These are phyloP conservation scores for Metschnikowia bowlesiae DNA, from an alignment of 805 yeast species.

Conservation along the genomic window DNA sequence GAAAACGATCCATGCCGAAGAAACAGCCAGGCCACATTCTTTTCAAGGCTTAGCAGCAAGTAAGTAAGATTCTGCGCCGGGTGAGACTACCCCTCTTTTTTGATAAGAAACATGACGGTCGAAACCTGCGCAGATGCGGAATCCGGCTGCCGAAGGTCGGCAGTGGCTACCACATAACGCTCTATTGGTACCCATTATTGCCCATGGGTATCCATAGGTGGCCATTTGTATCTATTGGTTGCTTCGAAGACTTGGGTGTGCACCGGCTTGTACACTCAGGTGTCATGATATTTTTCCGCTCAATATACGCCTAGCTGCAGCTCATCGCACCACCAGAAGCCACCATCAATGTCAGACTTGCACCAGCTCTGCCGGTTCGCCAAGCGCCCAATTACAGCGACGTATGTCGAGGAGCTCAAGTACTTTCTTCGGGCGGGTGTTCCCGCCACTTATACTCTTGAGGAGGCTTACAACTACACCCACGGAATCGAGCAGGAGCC, in stretches of 20 bases:
- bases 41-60: not conserved
- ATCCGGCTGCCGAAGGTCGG: no score
- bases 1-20: not conserved
- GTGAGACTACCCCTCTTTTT: not conserved
- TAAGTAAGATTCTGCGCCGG: not conserved
- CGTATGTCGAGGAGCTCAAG: slow-evolving; percentile 43
- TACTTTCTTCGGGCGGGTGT: slow-evolving; percentile 56
- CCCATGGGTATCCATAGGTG: no score
- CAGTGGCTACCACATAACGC: no score
- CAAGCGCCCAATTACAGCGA: slow-evolving; percentile 47
- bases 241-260: no score
- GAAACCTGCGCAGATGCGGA: no score
- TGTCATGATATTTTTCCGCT: not conserved
- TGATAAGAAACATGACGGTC: no score
- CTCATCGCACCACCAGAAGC: slow-evolving; percentile 1
- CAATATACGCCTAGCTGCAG: not conserved
- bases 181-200: no score
- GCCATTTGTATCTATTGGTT: no score
- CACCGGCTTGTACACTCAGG: no score
- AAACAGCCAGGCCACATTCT: not conserved
- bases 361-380: slow-evolving; percentile 57
- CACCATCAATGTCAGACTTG: slow-evolving; percentile 57
- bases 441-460: slow-evolving; percentile 79
- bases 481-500: slow-evolving; percentile 34
- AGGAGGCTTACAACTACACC: slow-evolving; percentile 62